These are phyloP conservation scores for Volvox reticuliferus DNA, from an alignment of 139 green algal species.

Conservation along the genomic window DNA sequence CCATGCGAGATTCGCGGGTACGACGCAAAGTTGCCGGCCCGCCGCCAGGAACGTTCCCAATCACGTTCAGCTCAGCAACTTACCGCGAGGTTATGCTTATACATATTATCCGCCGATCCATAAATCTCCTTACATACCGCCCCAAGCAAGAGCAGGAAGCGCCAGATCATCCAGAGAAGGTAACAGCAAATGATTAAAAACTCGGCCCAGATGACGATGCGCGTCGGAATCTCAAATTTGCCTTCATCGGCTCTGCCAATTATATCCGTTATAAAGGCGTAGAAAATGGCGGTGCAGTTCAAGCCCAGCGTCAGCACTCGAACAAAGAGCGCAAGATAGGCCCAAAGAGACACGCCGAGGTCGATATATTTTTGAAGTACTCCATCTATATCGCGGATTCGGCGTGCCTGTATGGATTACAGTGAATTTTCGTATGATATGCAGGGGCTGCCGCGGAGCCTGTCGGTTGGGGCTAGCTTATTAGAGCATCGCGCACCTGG, in stretches of 20 bases:
- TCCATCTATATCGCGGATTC: slow-evolving; percentile 13
- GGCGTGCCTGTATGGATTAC: background rate
- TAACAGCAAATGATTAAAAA: slow-evolving; percentile 10
- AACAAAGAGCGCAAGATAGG: background rate
- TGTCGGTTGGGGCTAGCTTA: background rate
- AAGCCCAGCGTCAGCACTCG: background rate
- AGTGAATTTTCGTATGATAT: background rate
- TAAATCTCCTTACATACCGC: background rate
- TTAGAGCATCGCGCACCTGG: background rate
- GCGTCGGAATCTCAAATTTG: slow-evolving; percentile 16
- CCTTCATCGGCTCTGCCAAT: background rate
- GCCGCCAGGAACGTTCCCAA: too few species aligned
- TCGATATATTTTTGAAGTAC: slow-evolving; percentile 1
- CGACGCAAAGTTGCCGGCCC: too few species aligned
- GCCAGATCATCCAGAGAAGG: background rate
- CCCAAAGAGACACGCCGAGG: background rate
- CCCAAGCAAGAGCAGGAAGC: background rate
- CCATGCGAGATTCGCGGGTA: too few species aligned
- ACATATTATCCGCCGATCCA: background rate
- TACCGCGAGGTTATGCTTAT: slow-evolving; percentile 13
- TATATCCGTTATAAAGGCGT: slow-evolving; percentile 13
- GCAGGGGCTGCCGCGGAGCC: background rate
- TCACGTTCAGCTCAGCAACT: too few species aligned
- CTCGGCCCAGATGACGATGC: background rate
- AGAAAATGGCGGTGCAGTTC: slow-evolving; percentile 30